A percentile compares a stretch with the other conserved stretches of the same genome.
Conservation (phyloP, 75 land plant species). For the Adiantum capillusveneris region DNA sequence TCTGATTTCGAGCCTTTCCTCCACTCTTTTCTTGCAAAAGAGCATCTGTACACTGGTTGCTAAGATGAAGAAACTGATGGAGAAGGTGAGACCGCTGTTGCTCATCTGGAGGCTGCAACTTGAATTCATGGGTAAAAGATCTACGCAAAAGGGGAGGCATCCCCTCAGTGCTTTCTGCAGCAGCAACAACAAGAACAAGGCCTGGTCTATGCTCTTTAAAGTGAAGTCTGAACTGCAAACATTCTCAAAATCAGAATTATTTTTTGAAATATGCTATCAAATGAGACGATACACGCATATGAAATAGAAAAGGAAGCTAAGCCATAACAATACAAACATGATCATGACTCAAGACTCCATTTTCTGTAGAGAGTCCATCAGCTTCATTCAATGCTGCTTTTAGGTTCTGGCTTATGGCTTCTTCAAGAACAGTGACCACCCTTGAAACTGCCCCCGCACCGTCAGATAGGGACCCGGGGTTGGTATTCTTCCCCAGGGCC, state of each 20-base stretch:
- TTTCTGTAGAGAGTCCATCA: too few species aligned
- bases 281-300: too few species aligned
- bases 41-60: background rate
- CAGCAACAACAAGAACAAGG: constrained; percentile 57
- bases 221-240: background rate
- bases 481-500: constrained; percentile 44
- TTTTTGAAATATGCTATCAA: too few species aligned
- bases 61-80: constrained; percentile 37
- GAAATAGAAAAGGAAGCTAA: too few species aligned
- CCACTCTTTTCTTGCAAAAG: background rate
- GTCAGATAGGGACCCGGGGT: constrained; percentile 41
- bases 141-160: constrained; percentile 60
- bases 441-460: constrained; percentile 47
- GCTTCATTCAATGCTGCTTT: constrained; percentile 15
- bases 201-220: constrained; percentile 21
- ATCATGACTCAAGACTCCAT: background rate
- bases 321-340: background rate
- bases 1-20: background rate
- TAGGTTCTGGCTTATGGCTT: constrained; percentile 44
- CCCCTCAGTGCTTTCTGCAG: constrained; percentile 62
- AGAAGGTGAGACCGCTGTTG: constrained; percentile 55
- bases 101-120: constrained; percentile 61
- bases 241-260: too few species aligned
- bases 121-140: constrained; percentile 86
- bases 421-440: constrained; percentile 52